These are phyloP conservation scores for Actinomucor elegans DNA, from an alignment of 371 early-diverging fungal genomes.

Conservation along the genomic window DNA sequence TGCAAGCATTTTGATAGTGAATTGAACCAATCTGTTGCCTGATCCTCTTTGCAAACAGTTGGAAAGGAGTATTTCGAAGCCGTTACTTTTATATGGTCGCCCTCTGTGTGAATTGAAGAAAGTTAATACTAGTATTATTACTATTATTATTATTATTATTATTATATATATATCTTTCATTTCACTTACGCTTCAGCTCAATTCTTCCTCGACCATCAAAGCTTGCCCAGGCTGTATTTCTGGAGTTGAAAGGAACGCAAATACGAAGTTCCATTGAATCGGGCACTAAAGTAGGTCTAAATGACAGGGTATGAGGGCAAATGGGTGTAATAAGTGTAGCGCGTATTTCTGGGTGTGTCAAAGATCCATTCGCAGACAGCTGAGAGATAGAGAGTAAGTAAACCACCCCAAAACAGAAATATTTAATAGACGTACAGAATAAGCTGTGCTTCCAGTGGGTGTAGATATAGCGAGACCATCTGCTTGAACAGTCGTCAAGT, in stretches of 20 bases:
- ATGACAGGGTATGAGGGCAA: constrained; percentile 94
- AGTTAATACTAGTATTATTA: too few species aligned
- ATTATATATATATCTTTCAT: not conserved
- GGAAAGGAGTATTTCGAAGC: constrained; percentile 88
- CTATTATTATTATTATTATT: too few species aligned
- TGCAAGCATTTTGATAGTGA: constrained; percentile 74
- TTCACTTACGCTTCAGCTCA: constrained; percentile 71
- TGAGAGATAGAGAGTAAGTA: constrained; percentile 9
- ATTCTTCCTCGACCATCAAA: constrained; percentile 93
- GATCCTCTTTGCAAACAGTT: constrained; percentile 77
- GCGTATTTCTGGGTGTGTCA: constrained; percentile 93
- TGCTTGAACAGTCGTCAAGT: constrained; percentile 83
- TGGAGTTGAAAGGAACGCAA: constrained; percentile 73
- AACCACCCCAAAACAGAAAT: too few species aligned
- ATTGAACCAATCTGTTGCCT: constrained; percentile 84
- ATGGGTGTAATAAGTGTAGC: constrained; percentile 93
- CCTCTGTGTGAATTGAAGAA: too few species aligned
- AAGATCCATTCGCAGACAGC: constrained; percentile 91
- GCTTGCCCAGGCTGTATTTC: constrained; percentile 83
- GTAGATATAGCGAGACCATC: constrained; percentile 94
- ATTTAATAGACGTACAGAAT: constrained; percentile 61
- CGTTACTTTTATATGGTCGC: constrained; percentile 87
- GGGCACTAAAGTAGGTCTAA: constrained; percentile 93
- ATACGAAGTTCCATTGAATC: constrained; percentile 85
- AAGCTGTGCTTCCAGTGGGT: constrained; percentile 96